Evolutionary conservation across 768 basidiomycete genomes (phyloP).

Genomic region (Amanita phalloides): DNA sequence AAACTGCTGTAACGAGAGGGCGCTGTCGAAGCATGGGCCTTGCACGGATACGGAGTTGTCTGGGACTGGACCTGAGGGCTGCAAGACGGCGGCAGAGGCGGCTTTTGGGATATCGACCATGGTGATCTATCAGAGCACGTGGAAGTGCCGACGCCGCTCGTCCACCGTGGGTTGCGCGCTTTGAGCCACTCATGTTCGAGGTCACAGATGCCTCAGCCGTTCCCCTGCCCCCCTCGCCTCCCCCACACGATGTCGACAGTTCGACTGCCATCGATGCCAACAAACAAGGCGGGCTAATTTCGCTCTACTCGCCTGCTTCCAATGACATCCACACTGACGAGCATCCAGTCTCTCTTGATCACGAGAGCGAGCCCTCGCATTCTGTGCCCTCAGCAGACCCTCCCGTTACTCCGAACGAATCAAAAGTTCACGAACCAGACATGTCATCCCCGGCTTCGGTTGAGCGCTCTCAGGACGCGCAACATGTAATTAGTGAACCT

Average conservation of each 20-base stretch:
- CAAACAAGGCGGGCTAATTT: not conserved
- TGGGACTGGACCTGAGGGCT: slow-evolving; percentile 64
- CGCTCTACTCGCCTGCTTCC: not conserved
- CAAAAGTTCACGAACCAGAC: not conserved
- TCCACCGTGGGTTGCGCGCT: not conserved
- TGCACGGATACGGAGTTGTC: slow-evolving; percentile 57
- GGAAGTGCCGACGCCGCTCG: not conserved
- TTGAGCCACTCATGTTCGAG: slow-evolving; percentile 3
- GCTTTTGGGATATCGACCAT: slow-evolving; percentile 30
- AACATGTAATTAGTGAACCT: slow-evolving; percentile 6
- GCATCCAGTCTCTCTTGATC: not conserved
- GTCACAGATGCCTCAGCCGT: slow-evolving; percentile 1
- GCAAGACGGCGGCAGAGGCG: slow-evolving; percentile 70
- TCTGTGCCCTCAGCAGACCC: slow-evolving; percentile 4
- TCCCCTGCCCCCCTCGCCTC: slow-evolving; percentile 6
- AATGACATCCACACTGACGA: not conserved
- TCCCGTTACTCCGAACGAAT: slow-evolving; percentile 1
- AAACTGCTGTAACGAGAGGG: slow-evolving; percentile 55
- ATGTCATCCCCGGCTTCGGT: not conserved
- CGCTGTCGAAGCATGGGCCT: slow-evolving; percentile 81
- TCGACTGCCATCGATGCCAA: not conserved
- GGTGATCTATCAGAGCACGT: not conserved
- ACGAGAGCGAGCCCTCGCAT: not conserved
- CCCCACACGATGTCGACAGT: not conserved
- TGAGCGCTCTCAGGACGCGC: not conserved